Percentiles rank a stretch among this genome's conserved stretches.
phyloP scores from a whole-genome alignment of 2,329 filamentous ascomycete species.

The Dothistroma septosporum region DNA sequence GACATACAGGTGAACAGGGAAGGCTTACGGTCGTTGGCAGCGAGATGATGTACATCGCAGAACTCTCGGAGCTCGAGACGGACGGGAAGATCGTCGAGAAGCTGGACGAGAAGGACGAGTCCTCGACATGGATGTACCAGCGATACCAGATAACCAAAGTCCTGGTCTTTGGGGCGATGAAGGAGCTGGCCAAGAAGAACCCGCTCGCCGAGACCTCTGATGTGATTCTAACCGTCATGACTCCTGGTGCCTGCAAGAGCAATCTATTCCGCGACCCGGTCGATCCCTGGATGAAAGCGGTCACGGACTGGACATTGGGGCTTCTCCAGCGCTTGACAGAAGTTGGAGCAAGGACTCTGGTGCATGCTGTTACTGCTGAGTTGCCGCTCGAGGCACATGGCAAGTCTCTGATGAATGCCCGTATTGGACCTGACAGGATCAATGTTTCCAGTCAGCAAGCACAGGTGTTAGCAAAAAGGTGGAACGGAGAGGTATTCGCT shows the following conservation, averaged over 20 bases:
- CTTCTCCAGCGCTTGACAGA: constrained; percentile 32
- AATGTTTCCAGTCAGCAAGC: constrained; percentile 33
- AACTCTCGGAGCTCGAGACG: constrained; percentile 28
- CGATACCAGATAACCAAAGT: constrained; percentile 34
- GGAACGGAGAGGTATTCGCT: constrained; percentile 35
- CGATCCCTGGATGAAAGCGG: background rate
- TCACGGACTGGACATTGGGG: background rate
- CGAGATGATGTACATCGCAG: constrained; percentile 32
- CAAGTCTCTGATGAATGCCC: constrained; percentile 36
- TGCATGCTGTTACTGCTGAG: constrained; percentile 30
- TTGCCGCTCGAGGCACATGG: constrained; percentile 36
- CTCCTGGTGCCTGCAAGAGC: constrained; percentile 35
- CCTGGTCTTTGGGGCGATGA: constrained; percentile 29
- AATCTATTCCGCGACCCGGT: constrained; percentile 28
- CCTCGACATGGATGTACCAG: constrained; percentile 6
- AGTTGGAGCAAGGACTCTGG: constrained; percentile 36
- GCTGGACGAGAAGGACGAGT: constrained; percentile 2
- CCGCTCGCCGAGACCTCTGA: constrained; percentile 24
- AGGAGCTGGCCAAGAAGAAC: constrained; percentile 26
- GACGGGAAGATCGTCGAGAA: constrained; percentile 31
- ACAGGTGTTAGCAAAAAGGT: constrained; percentile 27
- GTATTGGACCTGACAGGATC: constrained; percentile 18
- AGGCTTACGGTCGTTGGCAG: constrained; percentile 34
- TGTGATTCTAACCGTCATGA: constrained; percentile 34
- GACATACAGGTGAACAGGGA: constrained; percentile 25